Conservation (phyloP, 306 rosid genomes). For the Vigna trinervia region DNA sequence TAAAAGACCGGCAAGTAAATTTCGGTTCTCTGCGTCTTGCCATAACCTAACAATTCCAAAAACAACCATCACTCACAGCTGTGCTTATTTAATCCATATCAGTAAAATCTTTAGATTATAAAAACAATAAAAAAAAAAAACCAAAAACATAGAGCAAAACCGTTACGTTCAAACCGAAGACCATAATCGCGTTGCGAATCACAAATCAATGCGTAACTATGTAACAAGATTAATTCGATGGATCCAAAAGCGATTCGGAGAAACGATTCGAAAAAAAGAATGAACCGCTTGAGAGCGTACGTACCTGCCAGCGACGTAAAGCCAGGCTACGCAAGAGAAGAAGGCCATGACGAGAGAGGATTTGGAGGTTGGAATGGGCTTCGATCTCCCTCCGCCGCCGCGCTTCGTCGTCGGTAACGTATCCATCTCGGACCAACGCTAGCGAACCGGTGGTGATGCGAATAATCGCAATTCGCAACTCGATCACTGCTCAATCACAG, state of each 20-base stretch:
- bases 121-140: too few species aligned
- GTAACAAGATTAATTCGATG: neutral
- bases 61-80: neutral
- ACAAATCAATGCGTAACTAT: neutral
- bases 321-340: constrained; percentile 99
- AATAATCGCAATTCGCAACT: neutral
- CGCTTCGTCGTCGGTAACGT: constrained; percentile 77
- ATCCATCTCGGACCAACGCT: constrained; percentile 58
- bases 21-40: constrained; percentile 97
- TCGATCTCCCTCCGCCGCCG: constrained; percentile 77
- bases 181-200: neutral
- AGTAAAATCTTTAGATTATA: neutral
- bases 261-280: neutral
- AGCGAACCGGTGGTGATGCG: neutral
- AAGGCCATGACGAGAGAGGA: constrained; percentile 83
- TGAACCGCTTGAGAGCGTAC: too few species aligned
- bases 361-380: constrained; percentile 67
- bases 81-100: neutral
- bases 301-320: constrained; percentile 95
- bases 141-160: neutral
- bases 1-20: constrained; percentile 69
- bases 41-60: constrained; percentile 69
- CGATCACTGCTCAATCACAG: neutral
- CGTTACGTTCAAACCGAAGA: neutral
- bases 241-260: constrained; percentile 36